Evolutionary conservation across 2,329 filamentous ascomycete species (phyloP).

Genomic region (Monilinia fructicola): DNA sequence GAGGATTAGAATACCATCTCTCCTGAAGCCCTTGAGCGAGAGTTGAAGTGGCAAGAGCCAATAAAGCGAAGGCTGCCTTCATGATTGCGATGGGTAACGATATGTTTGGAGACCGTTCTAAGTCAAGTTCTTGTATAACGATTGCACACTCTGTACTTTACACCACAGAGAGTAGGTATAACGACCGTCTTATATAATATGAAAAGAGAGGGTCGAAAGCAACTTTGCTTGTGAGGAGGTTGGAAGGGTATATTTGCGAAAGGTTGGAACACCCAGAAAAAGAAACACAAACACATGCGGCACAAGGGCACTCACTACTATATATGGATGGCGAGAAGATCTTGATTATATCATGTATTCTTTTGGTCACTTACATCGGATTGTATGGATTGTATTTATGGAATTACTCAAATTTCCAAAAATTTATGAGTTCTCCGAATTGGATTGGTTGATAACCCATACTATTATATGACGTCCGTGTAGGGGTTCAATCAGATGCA

Average conservation of each 20-base stretch:
- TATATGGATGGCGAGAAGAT: constrained; percentile 13
- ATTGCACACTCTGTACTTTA: constrained; percentile 16
- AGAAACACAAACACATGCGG: constrained; percentile 22
- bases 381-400: no score
- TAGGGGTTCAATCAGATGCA: not conserved
- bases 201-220: not conserved
- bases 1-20: constrained; percentile 22
- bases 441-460: not conserved
- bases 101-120: not conserved
- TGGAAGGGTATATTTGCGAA: constrained; percentile 12
- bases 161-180: constrained; percentile 19
- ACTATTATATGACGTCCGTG: not conserved
- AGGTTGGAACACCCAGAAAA: constrained; percentile 12
- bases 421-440: not conserved
- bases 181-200: constrained; percentile 19
- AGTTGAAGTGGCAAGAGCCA: constrained; percentile 23
- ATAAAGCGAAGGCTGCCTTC: constrained; percentile 17
- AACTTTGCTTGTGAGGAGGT: constrained; percentile 7
- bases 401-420: no score
- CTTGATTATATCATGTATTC: not conserved
- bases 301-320: constrained; percentile 7
- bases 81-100: constrained; percentile 16
- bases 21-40: constrained; percentile 20
- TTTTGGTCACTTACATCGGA: constrained; percentile 13
- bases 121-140: constrained; percentile 12